Percentiles rank a stretch among this genome's conserved stretches.
phyloP scores from a whole-genome alignment of 768 basidiomycete genomes.

The Neoboletus subvelutipes region DNA sequence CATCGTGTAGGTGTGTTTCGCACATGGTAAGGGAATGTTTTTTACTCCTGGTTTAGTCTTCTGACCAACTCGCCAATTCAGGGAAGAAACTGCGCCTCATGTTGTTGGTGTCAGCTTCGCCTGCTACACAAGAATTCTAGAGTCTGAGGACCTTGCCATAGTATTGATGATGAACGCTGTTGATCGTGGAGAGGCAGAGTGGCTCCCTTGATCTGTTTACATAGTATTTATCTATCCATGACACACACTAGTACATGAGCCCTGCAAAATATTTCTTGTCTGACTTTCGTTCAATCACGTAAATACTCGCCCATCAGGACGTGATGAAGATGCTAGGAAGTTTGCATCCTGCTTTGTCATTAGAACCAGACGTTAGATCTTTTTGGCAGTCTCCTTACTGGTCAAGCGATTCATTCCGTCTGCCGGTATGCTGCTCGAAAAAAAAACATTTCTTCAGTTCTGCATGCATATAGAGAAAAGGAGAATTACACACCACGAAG shows the following conservation, averaged over 20 bases:
- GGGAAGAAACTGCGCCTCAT: not conserved
- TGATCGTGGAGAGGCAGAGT: not conserved
- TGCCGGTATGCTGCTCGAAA: no score
- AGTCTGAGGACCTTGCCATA: not conserved
- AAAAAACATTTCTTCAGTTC: no score
- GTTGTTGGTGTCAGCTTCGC: not conserved
- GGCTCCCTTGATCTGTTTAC: not conserved
- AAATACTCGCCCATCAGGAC: no score
- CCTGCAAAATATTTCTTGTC: not conserved
- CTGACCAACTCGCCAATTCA: not conserved
- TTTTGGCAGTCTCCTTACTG: no score
- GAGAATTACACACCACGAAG: no score
- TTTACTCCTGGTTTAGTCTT: not conserved
- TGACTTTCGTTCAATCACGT: no score
- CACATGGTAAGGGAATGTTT: not conserved
- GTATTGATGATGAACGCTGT: not conserved
- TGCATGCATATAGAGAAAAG: no score
- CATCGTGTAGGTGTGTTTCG: not conserved
- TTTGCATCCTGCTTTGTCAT: no score
- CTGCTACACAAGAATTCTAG: not conserved
- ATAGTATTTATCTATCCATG: not conserved
- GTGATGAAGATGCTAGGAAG: constrained; percentile 27
- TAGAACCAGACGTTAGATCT: no score
- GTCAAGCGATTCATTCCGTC: no score
- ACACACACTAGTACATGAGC: not conserved